Percentiles rank a stretch among this genome's conserved stretches.
phyloP scores from a whole-genome alignment of 805 yeast genomes.

The Helenozyma rhizophorensis region DNA sequence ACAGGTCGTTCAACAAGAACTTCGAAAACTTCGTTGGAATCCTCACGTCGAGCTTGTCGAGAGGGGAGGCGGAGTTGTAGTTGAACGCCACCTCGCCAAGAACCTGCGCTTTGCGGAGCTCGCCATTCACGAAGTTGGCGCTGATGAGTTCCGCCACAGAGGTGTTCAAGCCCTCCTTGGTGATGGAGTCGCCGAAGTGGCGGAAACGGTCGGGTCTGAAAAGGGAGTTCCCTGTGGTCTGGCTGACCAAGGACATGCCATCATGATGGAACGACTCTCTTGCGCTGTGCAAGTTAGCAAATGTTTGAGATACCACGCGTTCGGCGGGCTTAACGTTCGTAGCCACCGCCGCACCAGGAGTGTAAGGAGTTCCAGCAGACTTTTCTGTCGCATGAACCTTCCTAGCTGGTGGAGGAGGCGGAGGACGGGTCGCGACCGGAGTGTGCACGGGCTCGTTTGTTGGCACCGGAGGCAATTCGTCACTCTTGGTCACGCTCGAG shows the following conservation, averaged over 20 bases:
- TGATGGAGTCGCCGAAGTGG: slow-evolving; percentile 24
- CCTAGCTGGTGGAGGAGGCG: slow-evolving; percentile 58
- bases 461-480: too few relatives aligned
- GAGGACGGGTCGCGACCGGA: slow-evolving; percentile 28
- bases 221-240: slow-evolving; percentile 38
- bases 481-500: too few relatives aligned
- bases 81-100: slow-evolving; percentile 87
- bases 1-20: slow-evolving; percentile 37
- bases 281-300: slow-evolving; percentile 39
- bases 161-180: slow-evolving; percentile 59
- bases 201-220: slow-evolving; percentile 44
- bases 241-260: slow-evolving; percentile 24
- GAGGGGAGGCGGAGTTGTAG: slow-evolving; percentile 37
- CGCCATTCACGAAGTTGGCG: slow-evolving; percentile 70
- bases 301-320: too few relatives aligned
- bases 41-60: slow-evolving; percentile 31
- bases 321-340: too few relatives aligned
- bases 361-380: too few relatives aligned
- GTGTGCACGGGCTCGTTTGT: too few relatives aligned
- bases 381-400: slow-evolving; percentile 25
- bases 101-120: slow-evolving; percentile 52
- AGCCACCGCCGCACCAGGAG: too few relatives aligned
- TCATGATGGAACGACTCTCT: slow-evolving; percentile 25
- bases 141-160: slow-evolving; percentile 83
- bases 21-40: slow-evolving; percentile 49